Base-by-base conservation (phyloP, 495 filamentous ascomycete species). In the Pyrenula massariospora region DNA sequence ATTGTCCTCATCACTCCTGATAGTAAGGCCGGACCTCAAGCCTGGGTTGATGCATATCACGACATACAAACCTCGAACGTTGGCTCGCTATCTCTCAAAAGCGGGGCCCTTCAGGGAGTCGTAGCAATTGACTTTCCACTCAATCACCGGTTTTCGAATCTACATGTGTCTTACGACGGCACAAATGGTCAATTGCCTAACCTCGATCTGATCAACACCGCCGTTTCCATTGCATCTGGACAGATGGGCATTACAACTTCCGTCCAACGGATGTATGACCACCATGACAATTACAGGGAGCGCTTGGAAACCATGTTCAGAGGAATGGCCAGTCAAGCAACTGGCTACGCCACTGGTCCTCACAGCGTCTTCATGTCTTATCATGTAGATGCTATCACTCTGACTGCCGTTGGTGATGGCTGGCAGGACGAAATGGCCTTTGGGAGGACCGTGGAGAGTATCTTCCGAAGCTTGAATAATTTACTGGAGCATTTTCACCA, bases 341-440 rank as follows among this genome's bases (percentile, higher is more conserved):
- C 95, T 5, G 93, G 93, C 1, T 84, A 90, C 62, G 87, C 91
- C n/a, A 85, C 87, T 12, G 93, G 93, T 10, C 84, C 92, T 1
- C 93, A 98, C 62, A 93, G 88, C 72, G 85, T 84, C 58, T 98
- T 98, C 69, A 95, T 98, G 65, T 92, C 93, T 0, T 98, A 97
- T 67, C 93, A 97, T 64, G 89, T 98, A 59, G 94, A 98, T 67
- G 93, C 93, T 2, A 86, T 98, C 58, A 98, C 92, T 0, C 73
- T 98, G 49, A 89, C 92, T 62, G 84, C 91, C 1, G 86, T 87
- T 53, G 93, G 93, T 15, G 76, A 91, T 21, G 94, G 94, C 36
- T 92, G 89, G 86, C 90, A 97, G 64, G 93, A 98, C 65, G 93
- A 97, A 68, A 96, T 96, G 88, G 85, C 85, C 21, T 77, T 98